Conservation (phyloP, 2,329 filamentous ascomycete species). For the Trichoderma sp. region DNA sequence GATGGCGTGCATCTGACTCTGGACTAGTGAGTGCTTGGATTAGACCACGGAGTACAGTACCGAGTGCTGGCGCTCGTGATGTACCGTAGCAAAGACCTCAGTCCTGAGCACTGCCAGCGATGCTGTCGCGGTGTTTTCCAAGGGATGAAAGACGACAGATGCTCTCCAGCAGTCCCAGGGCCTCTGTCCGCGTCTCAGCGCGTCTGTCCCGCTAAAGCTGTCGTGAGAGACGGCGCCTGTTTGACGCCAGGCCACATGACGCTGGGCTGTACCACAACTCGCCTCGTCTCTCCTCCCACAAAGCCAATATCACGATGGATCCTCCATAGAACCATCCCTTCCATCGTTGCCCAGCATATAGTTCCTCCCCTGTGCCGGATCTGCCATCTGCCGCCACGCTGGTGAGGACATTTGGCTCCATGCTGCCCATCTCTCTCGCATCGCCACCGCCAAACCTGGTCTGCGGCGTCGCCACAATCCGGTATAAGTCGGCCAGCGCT, state of each 20-base stretch:
- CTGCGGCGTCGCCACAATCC: neutral
- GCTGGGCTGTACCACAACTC: neutral
- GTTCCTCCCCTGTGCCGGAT: neutral
- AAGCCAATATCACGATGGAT: neutral
- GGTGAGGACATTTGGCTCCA: neutral
- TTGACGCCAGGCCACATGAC: slow-evolving; percentile 31
- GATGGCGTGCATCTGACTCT: neutral
- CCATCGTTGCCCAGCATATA: neutral
- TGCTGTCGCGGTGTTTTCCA: neutral
- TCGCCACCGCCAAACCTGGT: neutral
- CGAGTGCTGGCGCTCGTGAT: neutral
- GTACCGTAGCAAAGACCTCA: neutral
- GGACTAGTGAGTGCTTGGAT: too few species aligned
- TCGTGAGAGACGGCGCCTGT: slow-evolving; percentile 18
- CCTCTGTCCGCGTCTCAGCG: slow-evolving; percentile 8
- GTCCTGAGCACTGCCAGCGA: neutral
- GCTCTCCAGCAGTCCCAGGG: neutral
- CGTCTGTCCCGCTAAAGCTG: slow-evolving; percentile 23
- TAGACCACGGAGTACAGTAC: too few species aligned
- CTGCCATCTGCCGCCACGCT: neutral
- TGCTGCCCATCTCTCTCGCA: neutral
- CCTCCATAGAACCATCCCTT: neutral
- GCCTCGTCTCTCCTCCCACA: neutral
- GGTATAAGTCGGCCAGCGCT: neutral
- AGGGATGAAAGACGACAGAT: neutral